Base-by-base conservation (phyloP, 2,329 filamentous ascomycete genomes). In the Intubia oerlemansii region DNA sequence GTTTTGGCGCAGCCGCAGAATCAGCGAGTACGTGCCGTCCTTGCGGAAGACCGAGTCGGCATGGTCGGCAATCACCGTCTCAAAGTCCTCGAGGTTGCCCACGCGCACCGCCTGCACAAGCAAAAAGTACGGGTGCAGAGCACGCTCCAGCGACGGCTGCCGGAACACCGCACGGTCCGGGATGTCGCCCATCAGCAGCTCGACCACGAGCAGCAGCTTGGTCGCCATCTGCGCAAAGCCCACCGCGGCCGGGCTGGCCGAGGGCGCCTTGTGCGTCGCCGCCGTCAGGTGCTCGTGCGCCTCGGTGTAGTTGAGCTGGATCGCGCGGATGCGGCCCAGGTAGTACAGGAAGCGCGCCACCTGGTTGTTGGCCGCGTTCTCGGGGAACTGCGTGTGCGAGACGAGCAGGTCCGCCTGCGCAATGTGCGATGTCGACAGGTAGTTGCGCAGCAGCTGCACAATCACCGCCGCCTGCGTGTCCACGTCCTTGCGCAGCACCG, bases 381-480 rank as follows among this genome's bases (percentile, higher is more conserved):
- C 66, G 5, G 88, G 88, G 52, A 98, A 95, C 47, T 88, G 75
- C 17, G 88, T 92, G 54, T 98, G 88, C 18, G 81, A 85, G 37
- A 98, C 80, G 33, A 98, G 67, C 22, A 95, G 68, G 52, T 98
- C 88, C 41, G 88, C 88, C 56, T 98, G 88, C 32, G 78, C 76
- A 52, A 98, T 93, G 53, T 95, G 85, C 39, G 88, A 92, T 25
- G 85, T 95, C 27, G 78, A 72, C 39, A 98, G 71, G 51, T 98
- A 98, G 55, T 88, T 98, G 42, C 88, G 80, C 41, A 98, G 73
- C 29, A 98, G 64, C 32, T 98, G 63, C 10, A 91, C 90, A 40
- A 91, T 95, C 41, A 95, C 81, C 1, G 85, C 81, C 17, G 88
- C 81, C 55, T 95, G 85, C n/a, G 80, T 93, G 44, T 98, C 88